Base-by-base conservation (phyloP, 148 eudicot genomes). In the Persicaria maculosa region DNA sequence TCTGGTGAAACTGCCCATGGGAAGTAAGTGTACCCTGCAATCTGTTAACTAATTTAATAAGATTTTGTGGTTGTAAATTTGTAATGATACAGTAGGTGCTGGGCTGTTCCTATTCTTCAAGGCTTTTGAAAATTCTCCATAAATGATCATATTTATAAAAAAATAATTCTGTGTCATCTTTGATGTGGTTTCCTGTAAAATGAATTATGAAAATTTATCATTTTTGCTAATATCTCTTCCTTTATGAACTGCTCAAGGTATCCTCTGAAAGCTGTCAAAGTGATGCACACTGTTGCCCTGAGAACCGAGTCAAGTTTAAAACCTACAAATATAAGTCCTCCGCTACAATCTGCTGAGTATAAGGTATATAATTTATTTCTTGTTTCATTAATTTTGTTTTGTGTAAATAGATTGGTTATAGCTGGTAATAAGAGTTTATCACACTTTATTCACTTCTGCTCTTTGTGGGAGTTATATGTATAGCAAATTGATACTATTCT, bases 1-100 rank as follows among this genome's bases (percentile, higher is more conserved):
- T 96, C 99, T 15, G 99, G 99, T 77, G 99, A 96, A 89, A 96
- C 99, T 79, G 99, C 99, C 68, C 97, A 96, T 75, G 99, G 99
- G 73, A 96, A 96, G 99, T 96, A 88, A 84, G 97, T 50, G 7
- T 59, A 36, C 17, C 43, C 70, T 40, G 31, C 68, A 25, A 36
- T 31, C 40, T 31, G 40, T 31, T 31, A 31, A 31, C 40, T 31
- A 31, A 31, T 31, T 1, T 31, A 31, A 31, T 31, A 31, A 31
- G 40, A 31, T 31, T 31, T 31, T 0, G 40, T 31, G 40, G 40
- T 31, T 31, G 40, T 31, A 31, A 1, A 31, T 31, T 31, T 31
- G 40, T 31, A 31, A 31, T 62, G 52, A 48, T 48, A 8, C 12
- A 7, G 52, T 48, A 48, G 52, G 52, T 48, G 52, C 15, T 48